Percentiles rank a stretch among this genome's conserved stretches.
Evolutionary conservation across 139 green algal genomes (phyloP).

Genomic region (Chlamydomonas sp.): DNA sequence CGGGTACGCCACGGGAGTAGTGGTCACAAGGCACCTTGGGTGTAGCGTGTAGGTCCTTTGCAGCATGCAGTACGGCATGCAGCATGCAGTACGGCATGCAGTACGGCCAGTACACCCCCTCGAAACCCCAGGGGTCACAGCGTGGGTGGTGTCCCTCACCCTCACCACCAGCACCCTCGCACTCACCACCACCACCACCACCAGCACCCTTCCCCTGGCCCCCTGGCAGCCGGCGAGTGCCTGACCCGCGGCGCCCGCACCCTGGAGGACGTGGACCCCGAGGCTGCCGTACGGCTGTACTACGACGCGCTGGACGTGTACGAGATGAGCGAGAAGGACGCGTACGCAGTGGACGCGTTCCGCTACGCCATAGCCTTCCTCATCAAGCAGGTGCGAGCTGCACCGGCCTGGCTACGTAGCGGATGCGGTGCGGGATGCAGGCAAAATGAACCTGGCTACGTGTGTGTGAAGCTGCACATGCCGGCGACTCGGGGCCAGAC

Average conservation of each 20-base stretch:
- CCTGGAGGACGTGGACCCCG: constrained; percentile 65
- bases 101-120: neutral
- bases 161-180: neutral
- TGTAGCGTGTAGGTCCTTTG: neutral
- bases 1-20: constrained; percentile 38
- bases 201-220: neutral
- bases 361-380: constrained; percentile 26
- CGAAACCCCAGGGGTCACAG: neutral
- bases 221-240: constrained; percentile 66
- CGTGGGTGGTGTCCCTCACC: neutral
- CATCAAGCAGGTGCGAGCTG: neutral
- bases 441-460: too few relatives aligned
- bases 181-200: neutral
- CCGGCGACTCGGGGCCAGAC: too few relatives aligned
- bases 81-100: neutral
- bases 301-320: constrained; percentile 64
- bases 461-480: too few relatives aligned
- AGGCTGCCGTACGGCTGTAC: constrained; percentile 50
- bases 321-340: constrained; percentile 68
- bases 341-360: constrained; percentile 55
- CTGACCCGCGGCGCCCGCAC: constrained; percentile 63
- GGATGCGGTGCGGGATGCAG: neutral
- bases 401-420: neutral
- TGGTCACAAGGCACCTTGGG: neutral
- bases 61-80: neutral